A percentile compares a stretch with the other conserved stretches of the same genome.
Evolutionary conservation across 345 rosid genomes (phyloP).

Genomic region (Capsella bursapastoris): DNA sequence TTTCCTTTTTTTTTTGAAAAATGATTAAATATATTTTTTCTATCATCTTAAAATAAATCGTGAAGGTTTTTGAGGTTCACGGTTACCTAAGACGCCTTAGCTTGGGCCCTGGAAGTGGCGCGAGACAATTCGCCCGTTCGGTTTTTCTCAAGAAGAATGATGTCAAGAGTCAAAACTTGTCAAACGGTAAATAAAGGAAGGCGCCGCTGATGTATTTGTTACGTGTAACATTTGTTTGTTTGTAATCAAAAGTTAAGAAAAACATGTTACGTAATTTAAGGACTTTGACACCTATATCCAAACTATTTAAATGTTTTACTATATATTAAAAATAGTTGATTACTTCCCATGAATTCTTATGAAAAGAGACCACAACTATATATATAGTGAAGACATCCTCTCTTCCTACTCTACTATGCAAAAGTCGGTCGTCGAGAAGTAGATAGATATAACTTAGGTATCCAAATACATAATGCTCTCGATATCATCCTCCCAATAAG

Average conservation of each 20-base stretch:
- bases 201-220: neutral
- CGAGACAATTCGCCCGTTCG: neutral
- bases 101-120: conserved; percentile 14
- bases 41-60: conserved; percentile 5
- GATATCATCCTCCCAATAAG: too few species aligned
- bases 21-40: neutral
- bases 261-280: too few species aligned
- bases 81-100: conserved; percentile 14
- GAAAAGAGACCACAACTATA: too few species aligned
- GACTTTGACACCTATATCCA: too few species aligned
- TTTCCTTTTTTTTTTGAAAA: neutral
- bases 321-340: too few species aligned
- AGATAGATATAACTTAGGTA: too few species aligned
- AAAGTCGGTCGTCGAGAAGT: too few species aligned
- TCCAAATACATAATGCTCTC: too few species aligned
- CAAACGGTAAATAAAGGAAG: neutral
- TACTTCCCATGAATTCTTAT: too few species aligned
- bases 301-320: too few species aligned
- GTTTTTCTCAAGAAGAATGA: neutral
- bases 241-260: neutral
- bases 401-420: too few species aligned
- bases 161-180: conserved; percentile 26
- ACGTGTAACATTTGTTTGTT: neutral
- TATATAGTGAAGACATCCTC: too few species aligned
- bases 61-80: conserved; percentile 38